Conservation (phyloP, 495 filamentous ascomycete species). For the Patellaria atrata region DNA sequence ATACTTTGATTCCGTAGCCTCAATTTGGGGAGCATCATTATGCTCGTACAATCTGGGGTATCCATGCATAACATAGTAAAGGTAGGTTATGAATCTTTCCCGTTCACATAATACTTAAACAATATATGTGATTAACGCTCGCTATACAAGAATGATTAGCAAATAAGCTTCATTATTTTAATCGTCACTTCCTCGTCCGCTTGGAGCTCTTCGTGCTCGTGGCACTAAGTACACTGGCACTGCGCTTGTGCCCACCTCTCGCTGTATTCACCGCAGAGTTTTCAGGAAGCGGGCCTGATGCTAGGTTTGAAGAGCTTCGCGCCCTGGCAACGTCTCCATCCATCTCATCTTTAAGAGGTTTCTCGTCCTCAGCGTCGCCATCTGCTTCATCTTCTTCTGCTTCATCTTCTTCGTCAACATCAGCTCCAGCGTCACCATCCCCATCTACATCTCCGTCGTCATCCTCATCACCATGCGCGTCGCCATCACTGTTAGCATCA, state of each 20-base stretch:
- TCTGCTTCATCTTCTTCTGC: constrained; percentile 11
- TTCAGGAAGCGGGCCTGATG: not conserved
- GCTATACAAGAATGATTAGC: too few relatives aligned
- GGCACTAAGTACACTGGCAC: constrained; percentile 58
- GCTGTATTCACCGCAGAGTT: constrained; percentile 8
- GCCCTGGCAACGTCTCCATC: too few relatives aligned
- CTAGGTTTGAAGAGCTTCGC: too few relatives aligned
- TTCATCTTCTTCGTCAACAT: constrained; percentile 16
- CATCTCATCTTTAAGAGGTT: not conserved
- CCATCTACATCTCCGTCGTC: constrained; percentile 14
- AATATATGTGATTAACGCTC: too few relatives aligned
- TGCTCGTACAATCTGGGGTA: too few relatives aligned
- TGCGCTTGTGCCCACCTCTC: constrained; percentile 45
- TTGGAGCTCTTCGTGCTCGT: constrained; percentile 57
- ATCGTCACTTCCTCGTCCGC: constrained; percentile 53
- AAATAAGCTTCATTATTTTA: too few relatives aligned
- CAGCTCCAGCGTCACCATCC: constrained; percentile 9
- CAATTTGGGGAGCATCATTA: too few relatives aligned
- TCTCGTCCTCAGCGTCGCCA: constrained; percentile 15
- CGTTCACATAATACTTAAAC: too few relatives aligned
- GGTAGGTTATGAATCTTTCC: too few relatives aligned
- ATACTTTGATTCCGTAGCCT: too few relatives aligned
- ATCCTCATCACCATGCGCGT: constrained; percentile 9
- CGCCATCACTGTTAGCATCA: constrained; percentile 15
- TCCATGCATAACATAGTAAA: too few relatives aligned